Evolutionary conservation across 2,329 filamentous ascomycete species (phyloP), one percentile per base, ranked within the genome.

Genomic region (Bipolaris sorokiniana): DNA sequence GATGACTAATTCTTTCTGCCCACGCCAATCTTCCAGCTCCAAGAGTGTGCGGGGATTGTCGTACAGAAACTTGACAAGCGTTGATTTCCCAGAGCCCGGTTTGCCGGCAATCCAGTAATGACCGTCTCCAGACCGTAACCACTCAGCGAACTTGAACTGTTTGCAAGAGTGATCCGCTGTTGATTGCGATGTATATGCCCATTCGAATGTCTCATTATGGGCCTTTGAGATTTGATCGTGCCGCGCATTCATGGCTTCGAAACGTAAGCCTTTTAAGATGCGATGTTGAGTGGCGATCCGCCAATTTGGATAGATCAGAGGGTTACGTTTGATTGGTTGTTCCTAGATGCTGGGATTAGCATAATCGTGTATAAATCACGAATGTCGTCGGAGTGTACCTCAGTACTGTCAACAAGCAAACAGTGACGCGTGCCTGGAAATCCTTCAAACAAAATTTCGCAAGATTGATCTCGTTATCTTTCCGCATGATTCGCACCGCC

Each of bases 41-140:
- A 5, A 4, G 1, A 9, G 5, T 1, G 54, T 57, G 0, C 7
- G 2, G 7, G 3, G 11, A 3, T 58, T 16, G 0, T 45, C 7
- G 11, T 6, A 34, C 1, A 64, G n/a, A 26, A 33, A 58, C 18
- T 51, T 56, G 75, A 82, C 79, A 11, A 82, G 54, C 0, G 78
- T 82, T 0, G 78, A 81, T 52, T 82, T 82, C 9, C 80, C 81
- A 13, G 78, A 79, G 0, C 80, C 80, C 2, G 79, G 75, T 42
- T 80, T 81, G 2, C 80, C 81, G 22, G 71, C 74, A 11, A 82
- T 75, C 74, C 77, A 68, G 48, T 64, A 68, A 1, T 62, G 26
- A 1, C 28, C 42, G 6, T 54, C 36, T 4, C 52, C 44, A 28
- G 34, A 34, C 26, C 46, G 20, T 5, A 68, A 46, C 65, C 65